phyloP scores from a whole-genome alignment of 176 grass and related monocot genomes.

The Tuctoria greenei region DNA sequence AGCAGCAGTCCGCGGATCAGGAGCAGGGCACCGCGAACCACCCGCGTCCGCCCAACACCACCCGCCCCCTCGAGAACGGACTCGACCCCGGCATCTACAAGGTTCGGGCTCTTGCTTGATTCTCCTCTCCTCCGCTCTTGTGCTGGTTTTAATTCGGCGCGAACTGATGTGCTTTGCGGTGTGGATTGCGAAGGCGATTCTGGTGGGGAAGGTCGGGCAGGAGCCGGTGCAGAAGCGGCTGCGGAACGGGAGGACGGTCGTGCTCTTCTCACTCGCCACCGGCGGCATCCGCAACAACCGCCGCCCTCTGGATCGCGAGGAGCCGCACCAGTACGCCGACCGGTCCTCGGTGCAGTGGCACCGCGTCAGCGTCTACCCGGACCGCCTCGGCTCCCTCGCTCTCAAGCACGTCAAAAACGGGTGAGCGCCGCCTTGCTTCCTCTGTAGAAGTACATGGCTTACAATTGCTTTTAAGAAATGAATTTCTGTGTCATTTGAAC shows the following conservation, averaged over 20 bases:
- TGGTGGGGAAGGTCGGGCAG: slow-evolving; percentile 89
- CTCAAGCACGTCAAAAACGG: slow-evolving; percentile 74
- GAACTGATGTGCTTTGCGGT: slow-evolving; percentile 3
- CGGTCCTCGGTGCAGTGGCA: slow-evolving; percentile 95
- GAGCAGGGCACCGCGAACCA: slow-evolving; percentile 5
- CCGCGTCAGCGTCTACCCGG: slow-evolving; percentile 69
- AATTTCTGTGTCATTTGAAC: not conserved
- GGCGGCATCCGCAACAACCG: slow-evolving; percentile 96
- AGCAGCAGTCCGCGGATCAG: not conserved
- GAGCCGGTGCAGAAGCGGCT: slow-evolving; percentile 68
- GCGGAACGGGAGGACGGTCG: slow-evolving; percentile 53
- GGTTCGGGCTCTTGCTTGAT: slow-evolving; percentile 38
- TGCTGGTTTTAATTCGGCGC: not conserved
- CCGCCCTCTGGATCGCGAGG: slow-evolving; percentile 69
- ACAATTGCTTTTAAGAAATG: not conserved
- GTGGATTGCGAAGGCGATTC: slow-evolving; percentile 52
- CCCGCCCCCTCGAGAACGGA: slow-evolving; percentile 74
- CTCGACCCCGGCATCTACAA: slow-evolving; percentile 84
- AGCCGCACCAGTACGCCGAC: slow-evolving; percentile 71
- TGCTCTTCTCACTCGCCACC: slow-evolving; percentile 81
- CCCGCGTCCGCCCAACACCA: slow-evolving; percentile 34
- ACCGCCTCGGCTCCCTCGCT: slow-evolving; percentile 51
- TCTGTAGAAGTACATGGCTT: not conserved
- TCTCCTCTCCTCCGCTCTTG: not conserved
- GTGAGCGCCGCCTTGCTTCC: slow-evolving; percentile 35